A percentile compares a stretch with the other conserved stretches of the same genome.
Evolutionary conservation across 1,284 basidiomycete genomes (phyloP).

Genomic region (Cystobasidium pallidum): DNA sequence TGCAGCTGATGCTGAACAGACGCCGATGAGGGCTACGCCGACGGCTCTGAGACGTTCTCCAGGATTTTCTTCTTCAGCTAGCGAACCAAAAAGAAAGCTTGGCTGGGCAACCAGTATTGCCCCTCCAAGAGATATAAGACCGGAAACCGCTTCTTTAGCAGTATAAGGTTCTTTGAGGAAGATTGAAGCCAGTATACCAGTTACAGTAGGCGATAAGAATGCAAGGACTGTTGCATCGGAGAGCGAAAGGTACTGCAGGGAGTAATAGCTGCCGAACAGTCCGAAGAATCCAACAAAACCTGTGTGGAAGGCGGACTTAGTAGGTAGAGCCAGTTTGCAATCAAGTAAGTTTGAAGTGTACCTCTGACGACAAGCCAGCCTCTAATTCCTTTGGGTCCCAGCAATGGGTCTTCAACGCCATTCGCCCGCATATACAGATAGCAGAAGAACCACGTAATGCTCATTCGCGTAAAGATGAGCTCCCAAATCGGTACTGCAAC

Average conservation of each 20-base stretch:
- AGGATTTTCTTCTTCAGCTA: conserved; percentile 35
- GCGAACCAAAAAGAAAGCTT: conserved; percentile 48
- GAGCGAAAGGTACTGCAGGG: conserved; percentile 55
- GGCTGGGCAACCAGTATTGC: conserved; percentile 56
- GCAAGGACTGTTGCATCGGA: conserved; percentile 55
- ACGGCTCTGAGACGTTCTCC: conserved; percentile 46
- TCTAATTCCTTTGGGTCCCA: conserved; percentile 51
- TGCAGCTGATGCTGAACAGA: conserved; percentile 53
- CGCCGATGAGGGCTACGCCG: conserved; percentile 53
- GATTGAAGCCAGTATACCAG: conserved; percentile 53
- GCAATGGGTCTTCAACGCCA: conserved; percentile 42
- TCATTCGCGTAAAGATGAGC: conserved; percentile 51
- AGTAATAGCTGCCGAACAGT: conserved; percentile 50
- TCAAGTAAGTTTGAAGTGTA: not conserved
- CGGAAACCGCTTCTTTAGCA: conserved; percentile 52
- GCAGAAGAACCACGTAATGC: conserved; percentile 46
- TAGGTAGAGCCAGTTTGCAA: not conserved
- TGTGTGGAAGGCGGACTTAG: not conserved
- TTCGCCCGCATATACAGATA: conserved; percentile 18
- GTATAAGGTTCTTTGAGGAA: conserved; percentile 55
- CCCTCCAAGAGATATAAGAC: conserved; percentile 53
- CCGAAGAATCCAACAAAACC: conserved; percentile 53
- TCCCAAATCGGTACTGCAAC: conserved; percentile 50
- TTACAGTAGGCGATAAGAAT: conserved; percentile 55
- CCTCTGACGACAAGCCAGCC: conserved; percentile 48